phyloP scores from a whole-genome alignment of 768 basidiomycete genomes.

The Gloeophyllum trabeum region DNA sequence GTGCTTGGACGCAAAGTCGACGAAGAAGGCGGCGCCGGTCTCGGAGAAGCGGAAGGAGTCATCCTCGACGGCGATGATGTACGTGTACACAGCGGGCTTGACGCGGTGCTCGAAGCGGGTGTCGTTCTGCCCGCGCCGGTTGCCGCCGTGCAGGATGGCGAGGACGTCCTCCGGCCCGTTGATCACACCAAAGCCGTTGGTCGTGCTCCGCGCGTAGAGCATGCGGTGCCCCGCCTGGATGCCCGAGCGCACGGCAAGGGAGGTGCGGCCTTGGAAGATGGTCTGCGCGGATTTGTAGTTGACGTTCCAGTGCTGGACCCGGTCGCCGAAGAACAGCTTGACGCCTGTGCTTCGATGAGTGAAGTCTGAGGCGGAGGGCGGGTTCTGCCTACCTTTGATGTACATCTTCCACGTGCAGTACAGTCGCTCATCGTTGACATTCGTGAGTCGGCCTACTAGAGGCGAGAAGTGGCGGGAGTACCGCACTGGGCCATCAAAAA shows the following conservation, averaged over 20 bases:
- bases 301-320: slow-evolving; percentile 54
- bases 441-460: slow-evolving; percentile 52
- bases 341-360: slow-evolving; percentile 26
- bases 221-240: slow-evolving; percentile 66
- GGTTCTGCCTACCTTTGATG: neutral
- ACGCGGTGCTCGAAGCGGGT: slow-evolving; percentile 31
- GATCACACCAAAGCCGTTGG: slow-evolving; percentile 54
- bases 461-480: slow-evolving; percentile 66
- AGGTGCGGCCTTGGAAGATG: slow-evolving; percentile 56
- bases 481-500: slow-evolving; percentile 65
- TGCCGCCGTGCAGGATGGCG: slow-evolving; percentile 37
- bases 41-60: slow-evolving; percentile 76
- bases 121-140: slow-evolving; percentile 6
- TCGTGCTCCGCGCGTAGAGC: slow-evolving; percentile 58
- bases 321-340: slow-evolving; percentile 45
- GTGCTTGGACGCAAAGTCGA: slow-evolving; percentile 81
- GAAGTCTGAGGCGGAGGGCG: neutral
- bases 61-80: slow-evolving; percentile 68
- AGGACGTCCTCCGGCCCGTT: slow-evolving; percentile 34
- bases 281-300: slow-evolving; percentile 59
- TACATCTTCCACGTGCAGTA: slow-evolving; percentile 71
- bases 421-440: slow-evolving; percentile 46
- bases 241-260: slow-evolving; percentile 51
- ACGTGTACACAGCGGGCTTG: slow-evolving; percentile 80
- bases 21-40: slow-evolving; percentile 80